phyloP scores from a whole-genome alignment of 495 filamentous ascomycete species.

The Trichoderma gamsii region DNA sequence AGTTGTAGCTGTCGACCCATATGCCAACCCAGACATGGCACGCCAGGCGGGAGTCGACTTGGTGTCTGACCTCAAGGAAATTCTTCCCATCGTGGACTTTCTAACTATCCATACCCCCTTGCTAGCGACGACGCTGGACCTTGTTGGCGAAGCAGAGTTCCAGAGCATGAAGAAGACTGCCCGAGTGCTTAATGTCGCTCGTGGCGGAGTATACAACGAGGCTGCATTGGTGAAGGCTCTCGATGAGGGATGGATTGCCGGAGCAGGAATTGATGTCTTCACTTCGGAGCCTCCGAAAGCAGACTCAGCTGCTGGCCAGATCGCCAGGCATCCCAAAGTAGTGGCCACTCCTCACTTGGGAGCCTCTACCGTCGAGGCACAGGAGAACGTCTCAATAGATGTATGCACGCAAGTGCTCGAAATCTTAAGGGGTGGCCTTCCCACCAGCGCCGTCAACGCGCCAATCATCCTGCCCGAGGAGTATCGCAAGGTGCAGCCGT shows the following conservation, averaged over 20 bases:
- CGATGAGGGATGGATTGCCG: conserved; percentile 59
- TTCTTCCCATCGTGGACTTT: conserved; percentile 60
- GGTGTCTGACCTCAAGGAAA: conserved; percentile 42
- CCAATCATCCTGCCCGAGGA: conserved; percentile 68
- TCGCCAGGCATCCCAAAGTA: conserved; percentile 57
- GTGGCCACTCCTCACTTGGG: conserved; percentile 68
- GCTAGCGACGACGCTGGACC: conserved; percentile 60
- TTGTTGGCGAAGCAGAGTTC: conserved; percentile 58
- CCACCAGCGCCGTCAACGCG: conserved; percentile 65
- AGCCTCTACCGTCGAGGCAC: conserved; percentile 67
- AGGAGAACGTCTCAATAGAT: conserved; percentile 69
- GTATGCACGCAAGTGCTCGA: conserved; percentile 67
- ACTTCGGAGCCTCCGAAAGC: conserved; percentile 58
- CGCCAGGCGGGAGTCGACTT: conserved; percentile 51
- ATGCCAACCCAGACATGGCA: conserved; percentile 56
- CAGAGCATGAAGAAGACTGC: conserved; percentile 59
- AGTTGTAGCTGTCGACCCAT: conserved; percentile 60
- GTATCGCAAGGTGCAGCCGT: conserved; percentile 62
- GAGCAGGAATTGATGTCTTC: conserved; percentile 71
- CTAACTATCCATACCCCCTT: conserved; percentile 71
- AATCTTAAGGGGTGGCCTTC: conserved; percentile 58
- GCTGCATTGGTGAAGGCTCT: conserved; percentile 59
- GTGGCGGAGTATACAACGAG: conserved; percentile 74
- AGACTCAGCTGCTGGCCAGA: conserved; percentile 45
- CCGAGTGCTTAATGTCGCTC: conserved; percentile 61